These are phyloP conservation scores for Ciborinia camelliae DNA, from an alignment of 2,329 filamentous ascomycete genomes.

Conservation along the genomic window DNA sequence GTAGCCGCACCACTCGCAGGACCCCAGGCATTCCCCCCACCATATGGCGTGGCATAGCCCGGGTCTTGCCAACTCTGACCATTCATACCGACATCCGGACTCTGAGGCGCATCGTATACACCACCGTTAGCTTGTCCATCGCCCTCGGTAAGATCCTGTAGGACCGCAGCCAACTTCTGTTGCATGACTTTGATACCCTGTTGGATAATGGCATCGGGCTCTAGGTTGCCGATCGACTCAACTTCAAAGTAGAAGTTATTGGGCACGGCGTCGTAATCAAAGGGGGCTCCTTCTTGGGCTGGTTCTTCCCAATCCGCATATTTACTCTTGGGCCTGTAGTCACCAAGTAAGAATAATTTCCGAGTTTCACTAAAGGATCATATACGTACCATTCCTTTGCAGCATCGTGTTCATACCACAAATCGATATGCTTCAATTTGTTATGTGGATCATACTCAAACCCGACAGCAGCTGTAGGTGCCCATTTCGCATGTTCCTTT, in stretches of 20 bases:
- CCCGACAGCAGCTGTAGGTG: conserved; percentile 83
- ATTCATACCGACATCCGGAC: conserved; percentile 56
- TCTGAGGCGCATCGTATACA: conserved; percentile 57
- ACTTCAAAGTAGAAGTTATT: conserved; percentile 89
- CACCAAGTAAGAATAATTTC: conserved; percentile 23
- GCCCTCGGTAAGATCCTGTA: conserved; percentile 59
- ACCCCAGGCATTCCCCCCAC: conserved; percentile 64
- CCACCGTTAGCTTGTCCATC: conserved; percentile 51
- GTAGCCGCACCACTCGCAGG: conserved; percentile 52
- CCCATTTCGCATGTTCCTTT: conserved; percentile 99
- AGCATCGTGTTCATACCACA: conserved; percentile 90
- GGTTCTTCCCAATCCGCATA: conserved; percentile 79
- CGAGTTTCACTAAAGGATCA: conserved; percentile 1
- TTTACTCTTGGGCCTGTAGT: conserved; percentile 70
- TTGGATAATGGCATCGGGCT: conserved; percentile 85
- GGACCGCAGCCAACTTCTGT: conserved; percentile 79
- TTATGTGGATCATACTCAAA: conserved; percentile 99
- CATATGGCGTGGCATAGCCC: conserved; percentile 69
- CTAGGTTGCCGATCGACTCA: conserved; percentile 81
- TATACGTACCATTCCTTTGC: conserved; percentile 73
- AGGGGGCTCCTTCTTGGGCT: conserved; percentile 75
- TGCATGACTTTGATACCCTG: conserved; percentile 86
- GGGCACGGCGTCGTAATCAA: conserved; percentile 86
- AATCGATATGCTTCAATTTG: conserved; percentile 84
- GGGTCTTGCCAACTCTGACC: conserved; percentile 56